A percentile compares a stretch with the other conserved stretches of the same genome.
Conservation (phyloP, 352 stramenopile genomes). For the Phytophthora citrophthora region DNA sequence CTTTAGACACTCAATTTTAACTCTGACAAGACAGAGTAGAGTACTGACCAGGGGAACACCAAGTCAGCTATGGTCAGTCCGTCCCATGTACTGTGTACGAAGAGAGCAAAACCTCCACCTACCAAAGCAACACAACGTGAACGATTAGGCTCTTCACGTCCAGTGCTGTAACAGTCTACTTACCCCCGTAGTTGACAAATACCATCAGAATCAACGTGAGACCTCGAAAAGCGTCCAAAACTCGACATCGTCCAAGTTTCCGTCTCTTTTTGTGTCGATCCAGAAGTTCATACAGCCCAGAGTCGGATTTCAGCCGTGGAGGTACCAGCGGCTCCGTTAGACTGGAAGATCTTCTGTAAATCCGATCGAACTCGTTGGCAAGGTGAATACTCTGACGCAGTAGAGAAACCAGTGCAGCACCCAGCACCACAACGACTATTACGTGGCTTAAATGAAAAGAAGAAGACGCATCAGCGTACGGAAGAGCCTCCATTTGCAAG, state of each 20-base stretch:
- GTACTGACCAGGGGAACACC: constrained; percentile 75
- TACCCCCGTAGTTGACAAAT: constrained; percentile 89
- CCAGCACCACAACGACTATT: background rate
- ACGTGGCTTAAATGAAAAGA: background rate
- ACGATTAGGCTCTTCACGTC: background rate
- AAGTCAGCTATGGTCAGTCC: constrained; percentile 77
- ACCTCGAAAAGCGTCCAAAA: constrained; percentile 78
- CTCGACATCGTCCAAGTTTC: constrained; percentile 31
- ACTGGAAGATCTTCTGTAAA: constrained; percentile 13
- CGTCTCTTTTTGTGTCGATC: constrained; percentile 7
- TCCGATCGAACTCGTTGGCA: background rate
- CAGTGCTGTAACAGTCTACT: background rate
- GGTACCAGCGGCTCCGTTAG: constrained; percentile 21
- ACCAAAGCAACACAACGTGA: constrained; percentile 5
- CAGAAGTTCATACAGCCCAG: constrained; percentile 9
- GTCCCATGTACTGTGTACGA: constrained; percentile 81
- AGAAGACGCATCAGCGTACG: background rate
- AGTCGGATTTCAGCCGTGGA: constrained; percentile 15
- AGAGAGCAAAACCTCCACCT: constrained; percentile 65
- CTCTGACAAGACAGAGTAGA: background rate
- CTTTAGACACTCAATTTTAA: background rate
- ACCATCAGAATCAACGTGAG: constrained; percentile 83
- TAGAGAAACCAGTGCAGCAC: background rate
- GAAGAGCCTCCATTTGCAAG: background rate
- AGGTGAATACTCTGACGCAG: constrained; percentile 16